phyloP scores from a whole-genome alignment of 73 alveolate species.

The Paramecium sexaurelia region DNA sequence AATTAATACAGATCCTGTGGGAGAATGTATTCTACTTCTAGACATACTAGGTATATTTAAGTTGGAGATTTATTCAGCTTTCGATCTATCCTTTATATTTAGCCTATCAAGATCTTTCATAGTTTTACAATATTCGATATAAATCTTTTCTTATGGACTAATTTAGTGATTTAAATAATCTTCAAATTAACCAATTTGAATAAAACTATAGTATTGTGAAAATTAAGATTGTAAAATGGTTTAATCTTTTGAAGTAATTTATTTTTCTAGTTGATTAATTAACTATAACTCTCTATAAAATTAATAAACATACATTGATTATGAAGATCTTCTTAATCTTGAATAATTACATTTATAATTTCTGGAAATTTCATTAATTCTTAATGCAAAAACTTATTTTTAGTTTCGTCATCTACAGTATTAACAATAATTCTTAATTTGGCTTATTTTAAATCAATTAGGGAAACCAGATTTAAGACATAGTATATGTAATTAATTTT shows the following conservation, averaged over 20 bases:
- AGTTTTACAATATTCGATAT: not conserved
- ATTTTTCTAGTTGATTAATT: not conserved
- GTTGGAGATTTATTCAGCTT: not conserved
- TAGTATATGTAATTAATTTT: not conserved
- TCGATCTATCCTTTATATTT: not conserved
- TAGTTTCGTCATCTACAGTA: conserved; percentile 7
- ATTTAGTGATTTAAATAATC: not conserved
- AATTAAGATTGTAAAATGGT: not conserved
- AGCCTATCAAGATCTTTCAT: not conserved
- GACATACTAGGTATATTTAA: not conserved
- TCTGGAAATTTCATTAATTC: not conserved
- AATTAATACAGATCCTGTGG: conserved; percentile 3
- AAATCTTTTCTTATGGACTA: not conserved
- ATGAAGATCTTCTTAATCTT: not conserved
- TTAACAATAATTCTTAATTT: not conserved
- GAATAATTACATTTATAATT: not conserved
- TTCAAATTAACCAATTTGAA: not conserved
- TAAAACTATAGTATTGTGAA: not conserved
- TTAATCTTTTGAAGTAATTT: not conserved
- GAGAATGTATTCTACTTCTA: not conserved
- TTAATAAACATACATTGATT: not conserved
- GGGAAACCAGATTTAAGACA: not conserved
- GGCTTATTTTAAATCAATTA: not conserved
- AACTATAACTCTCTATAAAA: not conserved
- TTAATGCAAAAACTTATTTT: not conserved